Conservation (phyloP, 768 basidiomycete genomes). For the Pholiota conissans region DNA sequence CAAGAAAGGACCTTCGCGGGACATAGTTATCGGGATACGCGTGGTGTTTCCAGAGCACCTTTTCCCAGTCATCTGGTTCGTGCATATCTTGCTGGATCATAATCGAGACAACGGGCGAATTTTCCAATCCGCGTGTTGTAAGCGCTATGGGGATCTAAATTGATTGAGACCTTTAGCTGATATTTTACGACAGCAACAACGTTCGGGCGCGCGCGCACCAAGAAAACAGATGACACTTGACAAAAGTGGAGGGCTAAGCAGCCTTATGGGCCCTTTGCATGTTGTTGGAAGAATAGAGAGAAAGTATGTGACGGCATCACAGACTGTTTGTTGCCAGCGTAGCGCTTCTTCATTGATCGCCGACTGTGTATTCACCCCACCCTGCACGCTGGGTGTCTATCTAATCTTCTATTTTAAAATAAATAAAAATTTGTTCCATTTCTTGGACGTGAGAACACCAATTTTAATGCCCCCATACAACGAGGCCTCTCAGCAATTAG, state of each 20-base stretch:
- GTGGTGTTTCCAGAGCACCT: constrained; percentile 77
- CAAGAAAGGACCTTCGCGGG: constrained; percentile 69
- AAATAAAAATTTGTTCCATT: too few species aligned
- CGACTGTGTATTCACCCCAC: not conserved
- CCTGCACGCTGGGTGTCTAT: not conserved
- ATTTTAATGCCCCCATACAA: constrained; percentile 5
- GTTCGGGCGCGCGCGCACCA: not conserved
- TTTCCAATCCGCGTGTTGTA: not conserved
- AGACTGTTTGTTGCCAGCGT: not conserved
- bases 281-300: constrained; percentile 1
- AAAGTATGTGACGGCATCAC: not conserved
- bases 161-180: too few species aligned
- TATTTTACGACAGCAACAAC: constrained; percentile 1
- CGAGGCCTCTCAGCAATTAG: constrained; percentile 1
- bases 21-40: constrained; percentile 86
- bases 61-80: constrained; percentile 50
- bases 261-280: not conserved
- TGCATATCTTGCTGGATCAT: not conserved
- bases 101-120: not conserved
- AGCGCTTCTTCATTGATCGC: constrained; percentile 3
- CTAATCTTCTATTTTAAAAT: too few species aligned
- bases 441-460: not conserved
- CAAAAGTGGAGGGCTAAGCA: constrained; percentile 1
- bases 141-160: too few species aligned
- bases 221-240: not conserved